Percentiles rank a stretch among this genome's conserved stretches.
Conservation (phyloP, 768 basidiomycete genomes). For the Lactarius sp. region DNA sequence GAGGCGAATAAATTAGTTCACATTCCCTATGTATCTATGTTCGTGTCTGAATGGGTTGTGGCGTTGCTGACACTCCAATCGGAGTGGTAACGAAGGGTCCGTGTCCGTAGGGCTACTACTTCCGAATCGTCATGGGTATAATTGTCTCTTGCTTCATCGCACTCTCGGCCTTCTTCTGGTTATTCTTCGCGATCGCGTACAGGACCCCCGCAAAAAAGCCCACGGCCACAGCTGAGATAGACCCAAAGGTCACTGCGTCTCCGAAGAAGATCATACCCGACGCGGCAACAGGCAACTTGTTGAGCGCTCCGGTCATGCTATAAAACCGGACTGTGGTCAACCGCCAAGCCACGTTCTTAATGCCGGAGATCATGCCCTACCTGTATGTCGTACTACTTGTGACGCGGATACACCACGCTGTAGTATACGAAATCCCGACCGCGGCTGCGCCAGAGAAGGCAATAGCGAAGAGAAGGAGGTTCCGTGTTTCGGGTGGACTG, state of each 20-base stretch:
- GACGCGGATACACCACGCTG: conserved; percentile 95
- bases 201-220: conserved; percentile 91
- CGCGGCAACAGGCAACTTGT: conserved; percentile 96
- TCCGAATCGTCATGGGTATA: conserved; percentile 60
- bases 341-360: not conserved
- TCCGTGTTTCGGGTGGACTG: conserved; percentile 81
- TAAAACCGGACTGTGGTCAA: not conserved
- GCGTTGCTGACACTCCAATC: not conserved
- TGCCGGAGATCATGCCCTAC: conserved; percentile 37
- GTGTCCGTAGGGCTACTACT: conserved; percentile 21
- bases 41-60: conserved; percentile 1
- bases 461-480: conserved; percentile 78
- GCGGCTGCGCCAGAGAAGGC: conserved; percentile 97
- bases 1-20: conserved; percentile 11
- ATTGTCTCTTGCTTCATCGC: conserved; percentile 47
- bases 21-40: conserved; percentile 15
- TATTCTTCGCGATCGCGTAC: conserved; percentile 92
- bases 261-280: conserved; percentile 99
- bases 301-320: conserved; percentile 95
- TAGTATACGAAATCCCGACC: conserved; percentile 96
- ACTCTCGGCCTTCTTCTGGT: conserved; percentile 75
- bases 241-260: conserved; percentile 81
- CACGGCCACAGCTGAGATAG: conserved; percentile 78
- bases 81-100: conserved; percentile 7
- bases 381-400: conserved; percentile 99